These are phyloP conservation scores for Didymella pomorum DNA, from an alignment of 2,329 filamentous ascomycete species.

Conservation along the genomic window DNA sequence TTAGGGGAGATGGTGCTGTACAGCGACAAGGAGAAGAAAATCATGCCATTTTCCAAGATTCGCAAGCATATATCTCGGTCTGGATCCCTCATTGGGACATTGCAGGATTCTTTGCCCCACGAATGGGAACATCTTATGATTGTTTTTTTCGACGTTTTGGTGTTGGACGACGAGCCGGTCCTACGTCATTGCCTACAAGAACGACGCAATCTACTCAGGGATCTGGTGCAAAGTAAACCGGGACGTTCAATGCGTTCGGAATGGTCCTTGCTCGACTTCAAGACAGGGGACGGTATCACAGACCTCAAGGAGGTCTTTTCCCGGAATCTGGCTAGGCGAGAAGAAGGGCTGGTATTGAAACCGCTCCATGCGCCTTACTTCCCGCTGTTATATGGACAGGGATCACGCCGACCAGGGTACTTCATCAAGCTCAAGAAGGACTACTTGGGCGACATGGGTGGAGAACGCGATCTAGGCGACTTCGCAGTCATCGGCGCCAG, in stretches of 20 bases:
- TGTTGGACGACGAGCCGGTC: constrained; percentile 63
- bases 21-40: constrained; percentile 68
- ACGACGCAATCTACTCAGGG: constrained; percentile 66
- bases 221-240: constrained; percentile 61
- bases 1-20: constrained; percentile 86
- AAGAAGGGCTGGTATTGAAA: constrained; percentile 85
- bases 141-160: constrained; percentile 67
- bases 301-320: constrained; percentile 64
- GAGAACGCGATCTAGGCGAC: constrained; percentile 71
- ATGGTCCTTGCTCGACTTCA: constrained; percentile 73
- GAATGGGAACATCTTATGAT: constrained; percentile 67
- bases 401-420: constrained; percentile 46
- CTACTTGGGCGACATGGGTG: constrained; percentile 79
- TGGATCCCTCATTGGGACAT: constrained; percentile 72
- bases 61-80: constrained; percentile 80
- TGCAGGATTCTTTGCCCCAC: constrained; percentile 70
- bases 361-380: constrained; percentile 80
- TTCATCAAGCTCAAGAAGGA: constrained; percentile 92
- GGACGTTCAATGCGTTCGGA: constrained; percentile 74
- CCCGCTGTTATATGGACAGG: constrained; percentile 37
- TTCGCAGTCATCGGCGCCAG: constrained; percentile 80
- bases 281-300: constrained; percentile 39
- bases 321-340: constrained; percentile 68
- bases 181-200: constrained; percentile 65
- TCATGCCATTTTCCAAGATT: constrained; percentile 82